phyloP scores from a whole-genome alignment of 352 stramenopile species.

The Pythium graminicola region DNA sequence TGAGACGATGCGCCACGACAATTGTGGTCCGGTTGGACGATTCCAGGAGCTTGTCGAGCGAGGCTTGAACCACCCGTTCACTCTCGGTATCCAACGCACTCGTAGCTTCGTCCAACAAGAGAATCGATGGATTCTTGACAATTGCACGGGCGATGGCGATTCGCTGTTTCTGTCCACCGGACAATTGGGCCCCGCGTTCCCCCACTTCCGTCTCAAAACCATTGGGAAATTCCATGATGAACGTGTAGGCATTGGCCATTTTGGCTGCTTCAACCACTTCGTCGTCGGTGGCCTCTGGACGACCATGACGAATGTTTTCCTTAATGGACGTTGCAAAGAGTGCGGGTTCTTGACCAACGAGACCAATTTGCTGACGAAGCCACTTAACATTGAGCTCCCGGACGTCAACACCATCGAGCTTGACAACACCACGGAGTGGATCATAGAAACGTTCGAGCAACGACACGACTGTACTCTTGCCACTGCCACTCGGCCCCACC shows the following conservation, averaged over 20 bases:
- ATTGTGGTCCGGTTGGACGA: constrained; percentile 71
- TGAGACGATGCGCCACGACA: constrained; percentile 76
- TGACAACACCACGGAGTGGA: constrained; percentile 39
- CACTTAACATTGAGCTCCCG: constrained; percentile 54
- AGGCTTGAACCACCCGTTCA: constrained; percentile 87
- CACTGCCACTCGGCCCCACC: constrained; percentile 12
- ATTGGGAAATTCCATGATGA: constrained; percentile 77
- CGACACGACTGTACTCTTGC: constrained; percentile 26
- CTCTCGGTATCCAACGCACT: constrained; percentile 57
- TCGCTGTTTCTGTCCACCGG: constrained; percentile 91
- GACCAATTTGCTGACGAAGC: constrained; percentile 50
- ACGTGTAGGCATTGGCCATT: constrained; percentile 31
- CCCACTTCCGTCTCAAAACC: constrained; percentile 86
- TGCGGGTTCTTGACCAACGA: constrained; percentile 41
- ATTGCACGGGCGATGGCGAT: constrained; percentile 90
- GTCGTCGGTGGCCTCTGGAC: constrained; percentile 3
- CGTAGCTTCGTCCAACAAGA: constrained; percentile 76
- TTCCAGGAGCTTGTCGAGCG: constrained; percentile 56
- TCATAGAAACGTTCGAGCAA: constrained; percentile 72
- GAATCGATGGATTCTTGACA: constrained; percentile 73
- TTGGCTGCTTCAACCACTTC: constrained; percentile 10
- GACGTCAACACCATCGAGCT: constrained; percentile 72
- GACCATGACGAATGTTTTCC: constrained; percentile 43
- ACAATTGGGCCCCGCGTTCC: constrained; percentile 79
- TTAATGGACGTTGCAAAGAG: constrained; percentile 54